phyloP scores from a whole-genome alignment of 176 grass and related monocot genomes.

The Carex cristatella region DNA sequence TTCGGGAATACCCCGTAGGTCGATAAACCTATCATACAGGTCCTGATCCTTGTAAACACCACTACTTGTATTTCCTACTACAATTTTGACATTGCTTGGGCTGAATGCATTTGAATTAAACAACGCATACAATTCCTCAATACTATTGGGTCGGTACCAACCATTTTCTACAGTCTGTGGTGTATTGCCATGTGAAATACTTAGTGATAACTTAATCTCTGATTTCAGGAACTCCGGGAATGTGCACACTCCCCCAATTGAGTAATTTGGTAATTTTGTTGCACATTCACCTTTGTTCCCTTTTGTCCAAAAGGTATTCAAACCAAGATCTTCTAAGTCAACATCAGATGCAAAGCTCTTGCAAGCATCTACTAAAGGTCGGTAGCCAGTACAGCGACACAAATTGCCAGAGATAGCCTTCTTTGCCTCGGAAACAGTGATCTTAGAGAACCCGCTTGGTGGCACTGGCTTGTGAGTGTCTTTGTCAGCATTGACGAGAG shows the following conservation, averaged over 20 bases:
- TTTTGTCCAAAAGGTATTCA: slow-evolving; percentile 70
- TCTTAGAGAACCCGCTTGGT: slow-evolving; percentile 55
- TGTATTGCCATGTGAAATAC: not conserved
- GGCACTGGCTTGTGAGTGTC: slow-evolving; percentile 37
- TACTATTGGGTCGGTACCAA: slow-evolving; percentile 53
- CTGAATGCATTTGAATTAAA: slow-evolving; percentile 27
- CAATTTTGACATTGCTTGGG: slow-evolving; percentile 36
- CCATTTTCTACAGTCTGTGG: not conserved
- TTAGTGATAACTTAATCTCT: slow-evolving; percentile 30
- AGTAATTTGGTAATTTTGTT: slow-evolving; percentile 43
- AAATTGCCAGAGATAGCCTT: slow-evolving; percentile 62
- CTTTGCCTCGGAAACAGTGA: slow-evolving; percentile 48
- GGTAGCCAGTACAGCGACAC: slow-evolving; percentile 70
- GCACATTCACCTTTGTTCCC: slow-evolving; percentile 30
- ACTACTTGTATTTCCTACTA: slow-evolving; percentile 51
- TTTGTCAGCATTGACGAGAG: slow-evolving; percentile 72
- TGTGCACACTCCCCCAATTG: slow-evolving; percentile 41
- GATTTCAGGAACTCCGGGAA: slow-evolving; percentile 56
- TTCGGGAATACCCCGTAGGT: slow-evolving; percentile 53
- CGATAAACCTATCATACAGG: slow-evolving; percentile 47
- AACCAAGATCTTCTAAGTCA: slow-evolving; percentile 70
- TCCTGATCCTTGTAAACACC: slow-evolving; percentile 68
- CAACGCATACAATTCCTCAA: slow-evolving; percentile 35
- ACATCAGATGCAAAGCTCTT: slow-evolving; percentile 78
- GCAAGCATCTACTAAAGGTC: slow-evolving; percentile 65